Conservation (phyloP, 2,329 filamentous ascomycete species). For the Myrmaecium sp. region DNA sequence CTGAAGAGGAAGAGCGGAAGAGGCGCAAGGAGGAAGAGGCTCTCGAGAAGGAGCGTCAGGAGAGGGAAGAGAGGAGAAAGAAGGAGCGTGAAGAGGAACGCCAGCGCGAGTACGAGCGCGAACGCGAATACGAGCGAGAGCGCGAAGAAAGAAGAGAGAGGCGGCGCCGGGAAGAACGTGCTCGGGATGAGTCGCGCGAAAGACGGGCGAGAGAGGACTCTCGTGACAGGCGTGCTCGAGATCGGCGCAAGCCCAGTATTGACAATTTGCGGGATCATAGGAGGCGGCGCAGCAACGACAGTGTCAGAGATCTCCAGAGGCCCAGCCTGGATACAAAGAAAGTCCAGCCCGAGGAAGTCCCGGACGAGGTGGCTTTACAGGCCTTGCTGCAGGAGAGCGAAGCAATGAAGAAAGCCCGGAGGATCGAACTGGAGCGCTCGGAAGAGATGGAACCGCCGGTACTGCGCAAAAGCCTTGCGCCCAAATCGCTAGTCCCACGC, state of each 20-base stretch:
- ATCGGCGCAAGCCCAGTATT: conserved; percentile 3
- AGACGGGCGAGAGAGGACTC: conserved; percentile 15
- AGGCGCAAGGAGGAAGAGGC: conserved; percentile 29
- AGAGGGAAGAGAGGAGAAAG: conserved; percentile 16
- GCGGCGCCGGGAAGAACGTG: conserved; percentile 18
- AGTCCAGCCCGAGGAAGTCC: conserved; percentile 16
- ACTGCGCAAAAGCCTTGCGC: conserved; percentile 20
- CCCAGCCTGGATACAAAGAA: conserved; percentile 7
- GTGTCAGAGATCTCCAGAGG: background rate
- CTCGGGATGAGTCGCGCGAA: conserved; percentile 35
- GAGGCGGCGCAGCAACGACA: conserved; percentile 3
- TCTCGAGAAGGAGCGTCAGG: conserved; percentile 20
- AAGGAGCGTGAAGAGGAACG: conserved; percentile 26
- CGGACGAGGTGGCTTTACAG: conserved; percentile 18
- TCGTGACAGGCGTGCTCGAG: conserved; percentile 12
- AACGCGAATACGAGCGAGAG: conserved; percentile 23
- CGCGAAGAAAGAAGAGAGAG: conserved; percentile 13
- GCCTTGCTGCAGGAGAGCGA: conserved; percentile 20
- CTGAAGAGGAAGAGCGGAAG: conserved; percentile 31
- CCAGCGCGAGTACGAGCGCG: conserved; percentile 31
- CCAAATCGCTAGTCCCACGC: conserved; percentile 8
- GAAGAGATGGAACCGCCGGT: conserved; percentile 22
- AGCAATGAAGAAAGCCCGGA: conserved; percentile 19
- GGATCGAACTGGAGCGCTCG: conserved; percentile 19
- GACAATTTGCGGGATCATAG: conserved; percentile 1